A percentile compares a stretch with the other conserved stretches of the same genome.
Conservation (phyloP, 148 eudicot genomes). For the Silene conica region DNA sequence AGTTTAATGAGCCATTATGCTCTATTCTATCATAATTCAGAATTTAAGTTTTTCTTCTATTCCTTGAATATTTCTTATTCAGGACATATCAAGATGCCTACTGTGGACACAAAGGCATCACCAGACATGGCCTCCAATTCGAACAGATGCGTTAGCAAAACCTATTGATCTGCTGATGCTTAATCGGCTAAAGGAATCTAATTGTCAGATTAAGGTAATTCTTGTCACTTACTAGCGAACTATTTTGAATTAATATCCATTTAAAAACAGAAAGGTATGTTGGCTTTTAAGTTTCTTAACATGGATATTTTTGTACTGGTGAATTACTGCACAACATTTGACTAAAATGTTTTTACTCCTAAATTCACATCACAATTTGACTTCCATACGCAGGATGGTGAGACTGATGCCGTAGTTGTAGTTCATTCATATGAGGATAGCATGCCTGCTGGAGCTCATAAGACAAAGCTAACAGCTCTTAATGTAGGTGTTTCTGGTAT, state of each 20-base stretch:
- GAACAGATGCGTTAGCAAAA: constrained; percentile 79
- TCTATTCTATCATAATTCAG: not conserved
- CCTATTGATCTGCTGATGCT: constrained; percentile 88
- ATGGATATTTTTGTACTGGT: not conserved
- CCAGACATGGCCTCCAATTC: constrained; percentile 97
- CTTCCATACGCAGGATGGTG: constrained; percentile 65
- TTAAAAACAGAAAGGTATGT: not conserved
- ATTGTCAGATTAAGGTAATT: constrained; percentile 83
- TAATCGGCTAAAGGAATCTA: constrained; percentile 76
- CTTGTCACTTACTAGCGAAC: not conserved
- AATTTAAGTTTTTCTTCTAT: not conserved
- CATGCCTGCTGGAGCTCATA: constrained; percentile 74
- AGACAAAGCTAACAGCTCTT: constrained; percentile 85
- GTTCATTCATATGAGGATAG: constrained; percentile 96
- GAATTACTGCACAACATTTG: not conserved
- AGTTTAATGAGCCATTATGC: not conserved
- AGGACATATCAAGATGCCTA: constrained; percentile 97
- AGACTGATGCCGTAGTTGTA: constrained; percentile 62
- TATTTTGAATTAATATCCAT: not conserved
- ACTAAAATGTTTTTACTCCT: not conserved
- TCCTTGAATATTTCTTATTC: constrained; percentile 16
- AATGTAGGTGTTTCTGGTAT: constrained; percentile 46
- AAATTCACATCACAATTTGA: not conserved
- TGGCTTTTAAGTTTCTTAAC: not conserved
- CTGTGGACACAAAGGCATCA: constrained; percentile 99